Evolutionary conservation across 75 land plant genomes (phyloP), one percentile per base, ranked within the genome.

Genomic region (Pseudotsuga menziesii): DNA sequence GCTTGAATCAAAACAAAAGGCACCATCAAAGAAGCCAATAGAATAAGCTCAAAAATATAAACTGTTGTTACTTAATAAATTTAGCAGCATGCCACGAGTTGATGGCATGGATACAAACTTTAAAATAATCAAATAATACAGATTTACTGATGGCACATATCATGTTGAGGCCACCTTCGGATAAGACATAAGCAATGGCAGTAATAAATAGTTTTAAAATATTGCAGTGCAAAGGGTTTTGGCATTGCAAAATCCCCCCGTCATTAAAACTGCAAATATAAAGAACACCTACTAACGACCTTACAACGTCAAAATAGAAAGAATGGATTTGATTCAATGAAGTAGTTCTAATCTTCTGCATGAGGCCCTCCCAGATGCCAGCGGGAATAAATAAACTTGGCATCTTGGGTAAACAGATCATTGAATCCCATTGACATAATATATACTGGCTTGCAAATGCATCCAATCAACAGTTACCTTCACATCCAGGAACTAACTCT

Each of bases 241-340:
- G 54, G 69, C 39, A 17, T 35, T 17, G 19, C 41, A 16, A 64
- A 64, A 25, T 13, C 69, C 69, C 69, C 35, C 12, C 72, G 25
- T 69, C 25, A 0, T 69, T 52, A 69, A 41, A 22, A 41, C 72
- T 69, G 72, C 52, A 41, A 41, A 69, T 69, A 36, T 39, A 69
- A 69, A 69, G 41, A 69, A 69, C 41, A 69, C 72, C 72, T 69
- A 39, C 39, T 7, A 36, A 16, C 25, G n/a, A 69, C 72, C 72
- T 69, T 69, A 69, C 22, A 36, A 6, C 25, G 41, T 6, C 23
- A 69, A 64, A 35, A 69, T 39, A 39, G 39, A 69, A 39, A 29
- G 72, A 69, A 69, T 69, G 72, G 41, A 69, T 69, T 17, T 39
- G 72, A 69, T 41, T 69, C 41, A 69, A 69, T 48, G 9, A 1